phyloP scores from a whole-genome alignment of 495 filamentous ascomycete genomes.

The Penicillium nucicola region DNA sequence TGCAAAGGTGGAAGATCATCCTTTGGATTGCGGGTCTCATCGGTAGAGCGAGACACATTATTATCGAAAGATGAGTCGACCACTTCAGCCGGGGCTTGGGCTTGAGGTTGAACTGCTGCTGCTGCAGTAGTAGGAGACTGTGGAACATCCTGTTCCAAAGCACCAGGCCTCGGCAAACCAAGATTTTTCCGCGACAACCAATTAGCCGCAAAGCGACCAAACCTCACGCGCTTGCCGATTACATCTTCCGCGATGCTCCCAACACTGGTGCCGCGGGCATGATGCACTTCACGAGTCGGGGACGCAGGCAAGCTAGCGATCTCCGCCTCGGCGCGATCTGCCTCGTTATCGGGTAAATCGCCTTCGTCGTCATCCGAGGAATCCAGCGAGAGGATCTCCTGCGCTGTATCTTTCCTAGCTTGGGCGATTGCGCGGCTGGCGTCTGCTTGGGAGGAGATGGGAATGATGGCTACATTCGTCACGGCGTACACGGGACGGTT shows the following conservation, averaged over 20 bases:
- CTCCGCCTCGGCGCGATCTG: conserved; percentile 33
- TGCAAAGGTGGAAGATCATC: not conserved
- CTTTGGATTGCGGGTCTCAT: conserved; percentile 10
- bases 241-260: conserved; percentile 79
- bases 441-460: conserved; percentile 70
- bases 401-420: conserved; percentile 49
- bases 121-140: too few relatives aligned
- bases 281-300: conserved; percentile 20
- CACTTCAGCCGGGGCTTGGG: too few relatives aligned
- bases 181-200: conserved; percentile 87
- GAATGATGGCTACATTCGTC: conserved; percentile 83
- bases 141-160: conserved; percentile 20
- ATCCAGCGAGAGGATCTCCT: conserved; percentile 24
- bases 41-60: conserved; percentile 12
- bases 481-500: conserved; percentile 81
- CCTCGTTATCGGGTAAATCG: conserved; percentile 33
- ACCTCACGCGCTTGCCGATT: conserved; percentile 69
- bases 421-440: conserved; percentile 67
- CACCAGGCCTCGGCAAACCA: conserved; percentile 46
- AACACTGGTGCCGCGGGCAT: conserved; percentile 29
- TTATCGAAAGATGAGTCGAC: conserved; percentile 20
- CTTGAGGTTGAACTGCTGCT: too few relatives aligned
- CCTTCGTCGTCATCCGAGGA: conserved; percentile 37
- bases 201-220: conserved; percentile 81
- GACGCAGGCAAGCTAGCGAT: conserved; percentile 31